A percentile compares a stretch with the other conserved stretches of the same genome.
phyloP scores from a whole-genome alignment of 1,139 yeast genomes.

The Candida gigantensis region DNA sequence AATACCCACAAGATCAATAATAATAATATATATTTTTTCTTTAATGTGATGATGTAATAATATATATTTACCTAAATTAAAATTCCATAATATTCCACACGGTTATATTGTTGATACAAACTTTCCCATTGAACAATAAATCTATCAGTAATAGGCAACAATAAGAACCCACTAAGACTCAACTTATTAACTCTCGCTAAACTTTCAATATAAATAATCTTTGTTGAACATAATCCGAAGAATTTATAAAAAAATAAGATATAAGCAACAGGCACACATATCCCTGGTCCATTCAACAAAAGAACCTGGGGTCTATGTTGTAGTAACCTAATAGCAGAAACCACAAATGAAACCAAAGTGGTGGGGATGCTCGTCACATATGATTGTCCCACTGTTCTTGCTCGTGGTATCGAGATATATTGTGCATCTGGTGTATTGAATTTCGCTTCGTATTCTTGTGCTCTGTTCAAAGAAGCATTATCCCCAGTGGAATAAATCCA shows the following conservation, averaged over 20 bases:
- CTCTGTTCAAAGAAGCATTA: conserved; percentile 51
- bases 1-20: no score
- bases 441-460: conserved; percentile 41
- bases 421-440: conserved; percentile 10
- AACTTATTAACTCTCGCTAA: conserved; percentile 78
- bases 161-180: conserved; percentile 73
- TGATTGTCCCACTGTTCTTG: conserved; percentile 75
- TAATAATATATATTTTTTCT: no score
- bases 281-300: conserved; percentile 92
- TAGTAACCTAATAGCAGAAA: conserved; percentile 27
- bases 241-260: conserved; percentile 56
- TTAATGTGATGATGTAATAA: no score
- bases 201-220: conserved; percentile 81
- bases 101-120: conserved; percentile 51
- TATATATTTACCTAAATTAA: conserved; percentile 47
- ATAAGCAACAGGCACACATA: conserved; percentile 76
- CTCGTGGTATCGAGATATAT: conserved; percentile 58
- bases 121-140: conserved; percentile 92
- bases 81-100: conserved; percentile 78
- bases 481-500: conserved; percentile 62
- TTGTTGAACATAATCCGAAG: conserved; percentile 52
- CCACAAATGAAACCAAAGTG: conserved; percentile 44
- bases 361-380: conserved; percentile 52
- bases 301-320: conserved; percentile 50
- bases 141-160: conserved; percentile 70